Evolutionary conservation across 345 rosid genomes (phyloP), one percentile per base, ranked within the genome.

Genomic region (Cardamine resedifolia): DNA sequence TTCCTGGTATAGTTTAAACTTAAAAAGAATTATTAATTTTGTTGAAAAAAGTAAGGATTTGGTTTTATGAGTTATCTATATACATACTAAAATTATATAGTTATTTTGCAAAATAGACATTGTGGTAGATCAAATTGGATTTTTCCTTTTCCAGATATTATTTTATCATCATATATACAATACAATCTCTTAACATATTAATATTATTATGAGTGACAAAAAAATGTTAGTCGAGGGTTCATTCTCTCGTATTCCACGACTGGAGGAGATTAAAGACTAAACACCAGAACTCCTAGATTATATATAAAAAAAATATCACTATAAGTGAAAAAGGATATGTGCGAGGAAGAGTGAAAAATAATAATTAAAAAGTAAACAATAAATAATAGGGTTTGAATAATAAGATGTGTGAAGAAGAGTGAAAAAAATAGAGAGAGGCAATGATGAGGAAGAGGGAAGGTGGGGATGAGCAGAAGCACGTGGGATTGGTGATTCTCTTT

Each of bases 391-490:
- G 48, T n/a, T 44, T n/a, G 7, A 16, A n/a, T 5, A 82, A 74
- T 72, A 45, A 50, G n/a, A 16, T 6, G 18, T 10, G 57, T 34
- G 53, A 62, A 28, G 67, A 39, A 43, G 64, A 24, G 47, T 75
- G 76, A 73, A 68, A 62, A 72, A 60, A 47, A 30, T 69, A 60
- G 49, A 74, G 69, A 58, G 75, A 48, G 78, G 87, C 88, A 89
- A 88, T 91, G 93, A 89, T 94, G 97, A 85, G 92, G 62, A 76
- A 51, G 78, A 74, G 74, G 70, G 76, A 78, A 68, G 66, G 87
- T 87, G 91, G 89, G 88, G 88, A 82, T 83, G 84, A 84, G 87
- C 84, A 83, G 80, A 85, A 79, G 91, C 93, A 88, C 86, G 97
- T 88, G 97, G 93, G 85, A 64, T 69, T 80, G 81, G 78, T 82